Evolutionary conservation across 2,329 filamentous ascomycete genomes (phyloP), one percentile per base, ranked within the genome.

Genomic region (Corinectria fuckeliana): DNA sequence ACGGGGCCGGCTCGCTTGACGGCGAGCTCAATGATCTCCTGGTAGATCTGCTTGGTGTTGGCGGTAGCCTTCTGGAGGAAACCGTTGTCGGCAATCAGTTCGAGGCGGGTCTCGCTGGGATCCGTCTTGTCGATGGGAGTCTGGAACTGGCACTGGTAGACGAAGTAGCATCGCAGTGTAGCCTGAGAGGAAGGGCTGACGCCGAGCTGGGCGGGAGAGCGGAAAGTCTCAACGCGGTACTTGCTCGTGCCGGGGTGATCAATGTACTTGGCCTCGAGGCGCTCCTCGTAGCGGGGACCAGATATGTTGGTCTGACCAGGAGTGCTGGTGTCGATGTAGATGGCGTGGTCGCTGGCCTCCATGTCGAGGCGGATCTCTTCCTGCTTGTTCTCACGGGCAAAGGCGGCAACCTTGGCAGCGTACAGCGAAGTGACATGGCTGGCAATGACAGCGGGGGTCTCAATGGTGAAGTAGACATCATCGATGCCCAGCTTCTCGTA

Each of bases 401-500:
- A 95, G 8, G 95, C 93, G 34, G 95, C 95, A 45, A 98, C 89
- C 81, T 98, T 98, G 75, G 94, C 95, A 53, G 95, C 95, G 74
- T 98, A 99, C 48, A 99, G 87, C 10, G 94, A 97, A 61, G 94
- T 94, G 74, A 99, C 93, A 75, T 97, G 93, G 76, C 90, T 96
- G 68, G 93, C 91, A 73, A 99, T 96, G 58, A 92, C 92, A 56
- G 91, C 88, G 16, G 91, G 90, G 4, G 85, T 87, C 81, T 97
- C 93, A 66, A 94, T 93, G 74, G 93, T 88, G 81, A 98, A 98
- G 83, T 97, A 98, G 79, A 96, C 94, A 82, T 97, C 95, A 73
- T 99, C 95, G 71, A 99, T 99, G 69, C 95, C 95, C 21, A 99
- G 87, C 77, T 96, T 91, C 75, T 95, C 91, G 82, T 99, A 99